Base-by-base conservation (phyloP, 1,139 yeast species). In the Saccharomyces pastorianus region DNA sequence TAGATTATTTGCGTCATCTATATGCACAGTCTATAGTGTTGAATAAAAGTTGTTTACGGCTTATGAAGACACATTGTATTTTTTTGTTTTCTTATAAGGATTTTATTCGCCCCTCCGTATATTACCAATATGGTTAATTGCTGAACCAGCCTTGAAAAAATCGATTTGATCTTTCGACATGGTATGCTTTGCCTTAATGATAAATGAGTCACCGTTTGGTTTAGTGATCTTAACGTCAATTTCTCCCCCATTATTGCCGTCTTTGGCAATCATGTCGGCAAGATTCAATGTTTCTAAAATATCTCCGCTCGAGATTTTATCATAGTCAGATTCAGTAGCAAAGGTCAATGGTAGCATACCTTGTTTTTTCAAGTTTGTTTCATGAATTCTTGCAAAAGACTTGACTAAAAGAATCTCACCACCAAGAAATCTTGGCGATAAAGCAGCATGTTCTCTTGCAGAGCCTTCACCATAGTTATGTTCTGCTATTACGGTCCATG, bases 381-480 rank as follows among this genome's bases (percentile, higher is more conserved):
- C 91, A 71, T 85, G 91, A 66, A 93, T 93, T 78, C 99, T 86
- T 47, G 99, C 99, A 76, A 93, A 93, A 11, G 97, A 90, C 75
- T 93, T 93, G 64, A 90, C 96, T 59, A 93, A 76, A 60, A 93
- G 86, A 61, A 90, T 81, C 54, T 85, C 76, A 58, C 98, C 98
- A 59, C 97, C 97, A 54, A 93, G 78, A 76, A 87, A 93, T 71
- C 95, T 80, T 58, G 99, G 99, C 46, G 95, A 88, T 67, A 93
- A 77, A 5, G 99, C 99, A 53, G 99, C 99, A 68, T 93, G 99
- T 71, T 93, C 99, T 79, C 99, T 87, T 26, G 99, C 97, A 54
- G 97, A 89, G 61, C 99, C 99, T 77, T 93, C 99, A 73, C 99
- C 99, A 66, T 91, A 93, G 74, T 93, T 93, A 70, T 93, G 96